Conservation (phyloP, 192 early-diverging fungal species). For the Coemansia sp. region DNA sequence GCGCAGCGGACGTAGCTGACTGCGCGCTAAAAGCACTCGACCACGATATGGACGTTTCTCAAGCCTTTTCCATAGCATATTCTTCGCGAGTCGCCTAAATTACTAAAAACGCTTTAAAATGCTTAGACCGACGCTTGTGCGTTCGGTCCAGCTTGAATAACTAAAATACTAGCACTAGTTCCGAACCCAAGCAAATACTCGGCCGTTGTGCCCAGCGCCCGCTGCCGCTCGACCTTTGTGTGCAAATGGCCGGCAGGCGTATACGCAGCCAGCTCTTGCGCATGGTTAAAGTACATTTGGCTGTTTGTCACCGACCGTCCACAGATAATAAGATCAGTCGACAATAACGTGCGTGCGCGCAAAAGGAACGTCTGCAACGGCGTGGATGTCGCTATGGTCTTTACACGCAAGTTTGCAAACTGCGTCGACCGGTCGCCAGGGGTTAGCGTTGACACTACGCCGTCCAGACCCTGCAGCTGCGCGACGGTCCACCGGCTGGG, state of each 20-base stretch:
- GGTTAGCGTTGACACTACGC: constrained; percentile 3
- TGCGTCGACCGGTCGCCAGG: constrained; percentile 25
- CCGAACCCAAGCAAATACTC: constrained; percentile 49
- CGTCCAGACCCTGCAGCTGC: background rate
- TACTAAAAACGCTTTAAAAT: no score
- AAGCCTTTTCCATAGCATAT: constrained; percentile 41
- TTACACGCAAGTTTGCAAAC: constrained; percentile 36
- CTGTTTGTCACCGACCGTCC: constrained; percentile 33
- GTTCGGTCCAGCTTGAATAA: constrained; percentile 40
- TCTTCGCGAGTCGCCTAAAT: constrained; percentile 35
- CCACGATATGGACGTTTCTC: constrained; percentile 34
- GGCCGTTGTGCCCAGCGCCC: constrained; percentile 44
- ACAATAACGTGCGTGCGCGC: constrained; percentile 19
- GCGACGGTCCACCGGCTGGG: background rate
- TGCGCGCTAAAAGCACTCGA: constrained; percentile 41
- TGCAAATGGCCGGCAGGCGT: constrained; percentile 26
- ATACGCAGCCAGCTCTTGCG: constrained; percentile 15
- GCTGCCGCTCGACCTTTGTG: constrained; percentile 28
- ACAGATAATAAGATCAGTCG: constrained; percentile 35
- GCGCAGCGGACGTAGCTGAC: constrained; percentile 28
- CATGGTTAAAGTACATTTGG: constrained; percentile 30
- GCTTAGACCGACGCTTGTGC: background rate
- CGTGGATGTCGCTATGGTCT: constrained; percentile 39
- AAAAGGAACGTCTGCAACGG: constrained; percentile 45
- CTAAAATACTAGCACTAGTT: constrained; percentile 50